Base-by-base conservation (phyloP, 208 protist species). In the Zelonia costaricensis region DNA sequence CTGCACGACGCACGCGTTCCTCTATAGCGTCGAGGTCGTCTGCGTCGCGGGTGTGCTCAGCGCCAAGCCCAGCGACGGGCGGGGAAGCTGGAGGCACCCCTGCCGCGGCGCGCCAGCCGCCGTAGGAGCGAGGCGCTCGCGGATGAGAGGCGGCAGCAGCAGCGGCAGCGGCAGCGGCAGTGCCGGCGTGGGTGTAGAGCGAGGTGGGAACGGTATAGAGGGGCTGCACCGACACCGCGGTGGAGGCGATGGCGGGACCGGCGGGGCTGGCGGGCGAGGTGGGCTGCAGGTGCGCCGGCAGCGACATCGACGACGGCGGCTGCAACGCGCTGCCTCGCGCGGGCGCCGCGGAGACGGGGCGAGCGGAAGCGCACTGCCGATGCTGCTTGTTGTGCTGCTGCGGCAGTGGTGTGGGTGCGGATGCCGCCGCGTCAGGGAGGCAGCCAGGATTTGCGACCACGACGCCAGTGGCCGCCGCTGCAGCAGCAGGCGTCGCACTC, bases 1-100 rank as follows among this genome's bases (percentile, higher is more conserved):
- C 66, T 0, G 66, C 66, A 15, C 66, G 57, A 25, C 58, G 57
- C 22, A 53, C 66, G 23, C 59, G 66, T 13, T 65, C 52, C 30
- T 54, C 66, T 4, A 65, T 9, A 13, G 52, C 18, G 22, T 62
- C 42, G 7, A 56, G 22, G 10, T 16, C 23, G 10, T 23, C 27
- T 47, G 58, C 25, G 9, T 30, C 22, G 49, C 6, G 10, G 27
- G 3, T 55, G n/a, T 3, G n/a, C 20, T n/a, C 49, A n/a, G 49
- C n/a, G n/a, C n/a, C n/a, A n/a, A n/a, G n/a, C n/a, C n/a, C n/a
- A n/a, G n/a, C n/a, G n/a, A n/a, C n/a, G n/a, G n/a, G n/a, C n/a
- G n/a, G n/a, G n/a, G n/a, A n/a, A n/a, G n/a, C n/a, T n/a, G n/a
- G n/a, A n/a, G n/a, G n/a, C n/a, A n/a, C n/a, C n/a, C n/a, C n/a